Evolutionary conservation across 345 rosid species (phyloP), one percentile per base, ranked within the genome.

Genomic region (Durio zibethinus): DNA sequence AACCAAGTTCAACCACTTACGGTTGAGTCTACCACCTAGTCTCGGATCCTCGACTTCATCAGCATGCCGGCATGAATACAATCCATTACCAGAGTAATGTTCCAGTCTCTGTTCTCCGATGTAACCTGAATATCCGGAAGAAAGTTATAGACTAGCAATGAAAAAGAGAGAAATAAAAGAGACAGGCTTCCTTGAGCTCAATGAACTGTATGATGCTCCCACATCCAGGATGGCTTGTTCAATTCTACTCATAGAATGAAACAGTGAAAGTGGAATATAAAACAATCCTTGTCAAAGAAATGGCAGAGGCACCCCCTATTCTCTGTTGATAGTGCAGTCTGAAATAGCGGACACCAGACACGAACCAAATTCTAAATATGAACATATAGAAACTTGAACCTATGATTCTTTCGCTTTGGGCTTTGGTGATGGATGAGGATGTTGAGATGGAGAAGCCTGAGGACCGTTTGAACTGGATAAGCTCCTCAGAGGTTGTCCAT

Each of bases 401-500:
- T 81, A 83, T 78, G 83, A 74, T 76, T 80, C 86, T 74, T 77
- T 92, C 47, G 90, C 90, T 52, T 84, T 89, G 36, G 93, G 88
- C 74, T 89, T 92, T 52, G 97, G 95, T 80, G 94, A 92, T 33
- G 73, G 88, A 0, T 76, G 88, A 14, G 82, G 85, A 81, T 84
- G 83, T 35, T 82, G 84, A 80, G 83, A 87, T 18, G 97, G 97
- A 8, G 97, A 89, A 47, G 85, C 88, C 69, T 82, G 89, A 48
- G 82, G 83, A 59, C 85, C 81, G 60, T 89, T 87, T 33, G 87
- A 70, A 63, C 83, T 86, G 21, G 97, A 92, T 64, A 93, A 85
- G 83, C 90, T 89, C 85, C 93, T 88, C 76, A 86, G 18, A 40
- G 91, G 78, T n/a, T 88, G 91, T 65, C 97, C 97, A 38, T 91